Percentiles rank a stretch among this genome's conserved stretches.
phyloP scores from a whole-genome alignment of 2,329 filamentous ascomycete species.

The Helotiales sp. region DNA sequence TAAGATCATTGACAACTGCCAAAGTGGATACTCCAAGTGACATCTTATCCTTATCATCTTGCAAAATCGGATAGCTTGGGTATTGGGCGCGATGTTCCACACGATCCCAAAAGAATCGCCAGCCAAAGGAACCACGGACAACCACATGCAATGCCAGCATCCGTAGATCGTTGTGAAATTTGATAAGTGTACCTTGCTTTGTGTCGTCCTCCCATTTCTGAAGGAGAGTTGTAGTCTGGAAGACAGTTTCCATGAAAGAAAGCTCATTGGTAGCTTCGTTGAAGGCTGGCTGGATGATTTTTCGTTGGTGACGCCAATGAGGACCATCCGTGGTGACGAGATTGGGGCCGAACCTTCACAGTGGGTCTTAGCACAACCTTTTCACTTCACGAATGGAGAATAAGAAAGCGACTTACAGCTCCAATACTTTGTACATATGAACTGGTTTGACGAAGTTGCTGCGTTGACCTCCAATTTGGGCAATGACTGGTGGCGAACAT shows the following conservation, averaged over 20 bases:
- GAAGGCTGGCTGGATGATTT: slow-evolving; percentile 29
- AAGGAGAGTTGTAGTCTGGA: slow-evolving; percentile 44
- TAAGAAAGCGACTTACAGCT: slow-evolving; percentile 11
- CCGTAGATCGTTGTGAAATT: slow-evolving; percentile 43
- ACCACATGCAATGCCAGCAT: slow-evolving; percentile 51
- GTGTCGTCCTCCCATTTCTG: slow-evolving; percentile 30
- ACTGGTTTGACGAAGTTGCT: slow-evolving; percentile 30
- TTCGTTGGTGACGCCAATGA: slow-evolving; percentile 30
- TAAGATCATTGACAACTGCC: slow-evolving; percentile 47
- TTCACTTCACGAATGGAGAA: too few relatives aligned
- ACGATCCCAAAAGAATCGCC: slow-evolving; percentile 3
- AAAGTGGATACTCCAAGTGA: slow-evolving; percentile 49
- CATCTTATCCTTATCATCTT: too few relatives aligned
- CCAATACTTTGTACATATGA: slow-evolving; percentile 26
- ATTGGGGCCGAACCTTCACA: slow-evolving; percentile 24
- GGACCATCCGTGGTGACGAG: slow-evolving; percentile 29
- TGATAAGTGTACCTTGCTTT: slow-evolving; percentile 35
- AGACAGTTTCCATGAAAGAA: slow-evolving; percentile 43
- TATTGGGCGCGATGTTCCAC: too few relatives aligned
- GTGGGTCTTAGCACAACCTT: neutral
- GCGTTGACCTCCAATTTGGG: slow-evolving; percentile 22
- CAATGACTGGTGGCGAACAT: slow-evolving; percentile 44
- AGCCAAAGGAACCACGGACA: slow-evolving; percentile 48
- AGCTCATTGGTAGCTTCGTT: slow-evolving; percentile 45
- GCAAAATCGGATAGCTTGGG: too few relatives aligned